phyloP scores from a whole-genome alignment of 148 eudicot species.

The Dysphania ambrosioides region DNA sequence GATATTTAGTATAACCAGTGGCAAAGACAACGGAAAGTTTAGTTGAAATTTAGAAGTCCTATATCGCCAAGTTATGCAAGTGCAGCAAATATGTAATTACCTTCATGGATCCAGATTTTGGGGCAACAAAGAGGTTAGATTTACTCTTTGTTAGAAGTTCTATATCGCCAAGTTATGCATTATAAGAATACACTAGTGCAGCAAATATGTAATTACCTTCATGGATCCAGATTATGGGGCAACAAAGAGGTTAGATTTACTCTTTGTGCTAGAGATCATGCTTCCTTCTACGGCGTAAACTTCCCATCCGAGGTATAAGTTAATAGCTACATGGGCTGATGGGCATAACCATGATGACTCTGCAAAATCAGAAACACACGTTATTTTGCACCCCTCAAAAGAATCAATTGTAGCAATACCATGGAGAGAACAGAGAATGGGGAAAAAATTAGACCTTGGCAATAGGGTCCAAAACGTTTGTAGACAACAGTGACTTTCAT shows the following conservation, averaged over 20 bases:
- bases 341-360: conserved; percentile 83
- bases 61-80: neutral
- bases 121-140: conserved; percentile 75
- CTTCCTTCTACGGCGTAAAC: conserved; percentile 85
- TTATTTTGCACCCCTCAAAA: neutral
- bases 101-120: conserved; percentile 51
- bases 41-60: too few species aligned
- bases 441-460: conserved; percentile 79
- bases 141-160: too few species aligned
- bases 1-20: too few species aligned
- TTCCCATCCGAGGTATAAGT: conserved; percentile 80
- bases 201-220: conserved; percentile 41
- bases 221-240: conserved; percentile 54
- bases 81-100: conserved; percentile 26
- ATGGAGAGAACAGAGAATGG: too few species aligned
- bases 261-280: conserved; percentile 74
- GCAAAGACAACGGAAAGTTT: too few species aligned
- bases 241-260: conserved; percentile 70
- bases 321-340: conserved; percentile 97
- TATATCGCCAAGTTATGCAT: neutral
- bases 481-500: conserved; percentile 81
- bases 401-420: too few species aligned
- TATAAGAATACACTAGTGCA: neutral
- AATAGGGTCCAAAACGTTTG: conserved; percentile 75
- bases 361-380: conserved; percentile 23